Base-by-base conservation (phyloP, 495 filamentous ascomycete genomes). In the Annulohypoxylon stygium region DNA sequence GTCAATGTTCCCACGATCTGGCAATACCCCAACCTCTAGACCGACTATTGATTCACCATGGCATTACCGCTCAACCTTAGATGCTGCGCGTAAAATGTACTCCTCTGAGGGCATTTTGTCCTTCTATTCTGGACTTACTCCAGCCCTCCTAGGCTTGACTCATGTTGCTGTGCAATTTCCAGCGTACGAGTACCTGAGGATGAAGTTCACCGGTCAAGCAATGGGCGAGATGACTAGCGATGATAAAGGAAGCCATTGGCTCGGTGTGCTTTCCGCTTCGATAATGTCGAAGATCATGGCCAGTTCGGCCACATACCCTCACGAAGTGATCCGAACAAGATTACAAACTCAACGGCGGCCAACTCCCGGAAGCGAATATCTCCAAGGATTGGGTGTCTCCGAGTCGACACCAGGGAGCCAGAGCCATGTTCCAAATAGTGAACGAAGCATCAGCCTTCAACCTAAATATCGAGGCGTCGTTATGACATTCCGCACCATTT, bases 101-200 rank as follows among this genome's bases (percentile, higher is more conserved):
- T 86, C 83, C 26, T 89, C 86, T 6, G 96, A 99, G 83, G 96
- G 96, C 34, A 80, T 98, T 30, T 81, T 88, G 0, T 93, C 95
- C 2, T 99, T 99, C 77, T 99, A 99, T 78, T 98, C 97, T 0
- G 96, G 96, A 25, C 90, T 99, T 18, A 91, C 93, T 0, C 97
- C 96, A 2, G 97, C 96, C 2, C 86, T 99, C 16, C 86, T 99
- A 16, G 96, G 96, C 9, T 86, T 99, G 57, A 93, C 93, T 3
- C 96, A 99, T 78, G 96, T 99, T 45, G 97, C 97, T 16, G 94
- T 99, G 30, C 96, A 99, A 81, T 99, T 99, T 75, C 96, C 96
- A 0, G 87, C 96, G 6, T 98, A 98, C 80, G 96, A 99, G 78
- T 95, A 89, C 76, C 87, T 99, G 76, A 97, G 97, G 81, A 90